Evolutionary conservation across 2,329 filamentous ascomycete genomes (phyloP).

Genomic region (Juglanconis juglandina): DNA sequence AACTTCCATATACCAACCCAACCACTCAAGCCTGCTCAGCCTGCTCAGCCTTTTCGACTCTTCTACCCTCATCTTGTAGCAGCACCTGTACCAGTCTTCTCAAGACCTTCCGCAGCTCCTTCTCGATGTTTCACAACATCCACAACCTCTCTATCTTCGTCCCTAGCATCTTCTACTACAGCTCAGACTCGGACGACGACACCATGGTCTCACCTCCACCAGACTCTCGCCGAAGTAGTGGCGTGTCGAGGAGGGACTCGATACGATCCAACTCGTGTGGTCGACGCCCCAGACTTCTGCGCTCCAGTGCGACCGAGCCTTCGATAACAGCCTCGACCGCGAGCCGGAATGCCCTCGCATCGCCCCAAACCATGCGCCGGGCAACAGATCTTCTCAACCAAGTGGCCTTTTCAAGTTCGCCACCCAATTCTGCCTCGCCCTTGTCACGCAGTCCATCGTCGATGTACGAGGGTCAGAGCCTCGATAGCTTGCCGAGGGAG

Average conservation of each 20-base stretch:
- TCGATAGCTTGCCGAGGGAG: constrained; percentile 21
- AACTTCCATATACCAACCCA: constrained; percentile 9
- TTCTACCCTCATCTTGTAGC: background rate
- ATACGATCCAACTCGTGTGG: constrained; percentile 35
- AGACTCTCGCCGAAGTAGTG: constrained; percentile 28
- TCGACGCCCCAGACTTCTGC: constrained; percentile 51
- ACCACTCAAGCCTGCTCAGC: background rate
- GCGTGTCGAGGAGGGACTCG: constrained; percentile 36
- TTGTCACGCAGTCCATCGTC: constrained; percentile 32
- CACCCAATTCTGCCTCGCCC: constrained; percentile 32
- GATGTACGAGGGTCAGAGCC: constrained; percentile 29
- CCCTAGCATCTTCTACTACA: constrained; percentile 13
- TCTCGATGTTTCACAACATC: constrained; percentile 18
- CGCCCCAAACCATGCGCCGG: constrained; percentile 44
- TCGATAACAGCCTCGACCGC: constrained; percentile 55
- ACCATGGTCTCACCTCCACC: constrained; percentile 36
- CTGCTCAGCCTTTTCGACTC: background rate
- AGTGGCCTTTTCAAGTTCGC: constrained; percentile 47
- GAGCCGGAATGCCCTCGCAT: constrained; percentile 48
- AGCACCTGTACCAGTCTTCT: background rate
- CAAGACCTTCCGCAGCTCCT: background rate
- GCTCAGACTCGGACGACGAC: constrained; percentile 17
- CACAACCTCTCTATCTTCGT: constrained; percentile 17
- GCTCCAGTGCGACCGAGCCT: constrained; percentile 54
- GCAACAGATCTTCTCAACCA: constrained; percentile 54